Evolutionary conservation across 129 eudicot genomes (phyloP).

Genomic region (Artemisia argyi): DNA sequence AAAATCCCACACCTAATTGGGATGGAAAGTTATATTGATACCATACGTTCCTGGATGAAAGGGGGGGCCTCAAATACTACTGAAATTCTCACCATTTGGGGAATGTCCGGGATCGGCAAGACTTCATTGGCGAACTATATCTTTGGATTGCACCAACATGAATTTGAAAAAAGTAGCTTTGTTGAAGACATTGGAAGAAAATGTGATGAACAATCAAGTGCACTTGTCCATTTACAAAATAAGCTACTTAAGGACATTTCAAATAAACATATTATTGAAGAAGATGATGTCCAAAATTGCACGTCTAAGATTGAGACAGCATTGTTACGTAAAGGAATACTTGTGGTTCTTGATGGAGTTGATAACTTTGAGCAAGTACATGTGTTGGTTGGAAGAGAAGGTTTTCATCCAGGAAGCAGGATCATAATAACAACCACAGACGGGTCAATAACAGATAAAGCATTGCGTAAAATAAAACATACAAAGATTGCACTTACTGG

Average conservation of each 20-base stretch:
- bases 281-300: not conserved
- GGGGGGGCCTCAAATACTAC: not conserved
- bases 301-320: not conserved
- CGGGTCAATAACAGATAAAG: slow-evolving; percentile 8
- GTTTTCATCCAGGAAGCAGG: slow-evolving; percentile 12
- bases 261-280: not conserved
- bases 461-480: not conserved
- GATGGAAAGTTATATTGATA: not conserved
- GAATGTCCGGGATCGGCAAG: not conserved
- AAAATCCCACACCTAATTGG: not conserved
- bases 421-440: slow-evolving; percentile 16
- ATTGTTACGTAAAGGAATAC: not conserved
- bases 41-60: not conserved
- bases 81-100: not conserved
- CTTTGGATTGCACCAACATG: not conserved
- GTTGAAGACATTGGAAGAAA: not conserved
- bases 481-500: not conserved
- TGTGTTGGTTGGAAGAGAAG: not conserved
- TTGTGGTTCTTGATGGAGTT: slow-evolving; percentile 20
- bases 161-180: not conserved
- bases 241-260: not conserved
- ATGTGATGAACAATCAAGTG: not conserved
- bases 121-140: not conserved
- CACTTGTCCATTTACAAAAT: not conserved
- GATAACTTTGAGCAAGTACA: not conserved